Conservation (phyloP, 805 yeast genomes). For the Groenewaldozyma salmanticensis region DNA sequence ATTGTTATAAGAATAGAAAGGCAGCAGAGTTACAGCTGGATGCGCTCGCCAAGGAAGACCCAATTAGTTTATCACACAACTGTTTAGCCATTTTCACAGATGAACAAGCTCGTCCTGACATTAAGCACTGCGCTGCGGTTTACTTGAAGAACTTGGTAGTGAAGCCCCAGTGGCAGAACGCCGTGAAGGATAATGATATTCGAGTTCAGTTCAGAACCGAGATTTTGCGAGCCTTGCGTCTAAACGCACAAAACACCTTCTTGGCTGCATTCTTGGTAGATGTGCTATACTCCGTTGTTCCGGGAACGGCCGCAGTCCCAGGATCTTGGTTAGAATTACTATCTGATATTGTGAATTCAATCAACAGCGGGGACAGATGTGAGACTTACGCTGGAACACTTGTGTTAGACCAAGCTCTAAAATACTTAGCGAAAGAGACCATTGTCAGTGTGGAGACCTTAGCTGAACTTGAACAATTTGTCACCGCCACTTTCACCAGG, state of each 20-base stretch:
- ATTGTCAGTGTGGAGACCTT: no score
- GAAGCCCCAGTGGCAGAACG: conserved; percentile 10
- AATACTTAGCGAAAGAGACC: conserved; percentile 41
- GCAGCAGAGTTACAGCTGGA: conserved; percentile 61
- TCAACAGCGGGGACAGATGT: conserved; percentile 4
- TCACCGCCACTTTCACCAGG: conserved; percentile 49
- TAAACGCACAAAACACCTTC: background rate
- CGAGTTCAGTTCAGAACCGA: conserved; percentile 1
- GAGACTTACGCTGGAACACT: conserved; percentile 8
- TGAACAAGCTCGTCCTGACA: conserved; percentile 35
- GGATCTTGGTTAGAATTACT: no score
- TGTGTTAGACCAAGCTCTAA: conserved; percentile 55
- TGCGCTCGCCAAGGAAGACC: conserved; percentile 35
- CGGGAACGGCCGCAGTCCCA: background rate
- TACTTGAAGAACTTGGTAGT: conserved; percentile 57
- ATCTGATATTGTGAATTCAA: conserved; percentile 1
- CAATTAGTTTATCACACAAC: conserved; percentile 74
- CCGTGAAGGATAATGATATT: conserved; percentile 27
- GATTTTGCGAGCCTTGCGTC: conserved; percentile 5
- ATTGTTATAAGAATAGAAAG: conserved; percentile 47
- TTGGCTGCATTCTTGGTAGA: conserved; percentile 1
- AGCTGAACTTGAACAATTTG: conserved; percentile 34
- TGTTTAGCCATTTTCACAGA: conserved; percentile 53
- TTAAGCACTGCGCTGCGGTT: conserved; percentile 65
- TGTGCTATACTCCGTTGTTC: background rate